Conservation (phyloP, 192 early-diverging fungal species). For the Phlyctochytrium arcticum region DNA sequence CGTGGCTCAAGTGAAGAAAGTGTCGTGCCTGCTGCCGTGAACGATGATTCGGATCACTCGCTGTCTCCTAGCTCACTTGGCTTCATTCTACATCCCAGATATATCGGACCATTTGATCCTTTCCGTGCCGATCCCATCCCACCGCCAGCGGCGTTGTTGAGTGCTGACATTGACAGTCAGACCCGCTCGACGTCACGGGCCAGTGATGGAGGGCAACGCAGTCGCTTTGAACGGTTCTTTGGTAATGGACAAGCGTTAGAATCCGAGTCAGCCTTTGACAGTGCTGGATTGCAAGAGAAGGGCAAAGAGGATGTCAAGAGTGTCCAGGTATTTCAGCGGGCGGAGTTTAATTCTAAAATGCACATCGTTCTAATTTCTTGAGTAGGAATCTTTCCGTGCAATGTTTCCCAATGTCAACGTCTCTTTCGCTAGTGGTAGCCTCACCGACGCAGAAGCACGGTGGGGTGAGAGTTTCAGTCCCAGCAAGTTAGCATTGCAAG, state of each 20-base stretch:
- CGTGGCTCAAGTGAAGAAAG: conserved; percentile 1
- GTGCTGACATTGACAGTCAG: background rate
- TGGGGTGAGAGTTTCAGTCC: conserved; percentile 37
- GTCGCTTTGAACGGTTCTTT: conserved; percentile 28
- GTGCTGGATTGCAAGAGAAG: background rate
- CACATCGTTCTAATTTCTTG: background rate
- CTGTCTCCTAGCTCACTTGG: conserved; percentile 26
- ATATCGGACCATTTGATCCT: conserved; percentile 51
- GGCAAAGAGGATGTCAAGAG: background rate
- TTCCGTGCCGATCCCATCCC: conserved; percentile 37
- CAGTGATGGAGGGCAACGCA: conserved; percentile 7
- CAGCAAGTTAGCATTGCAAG: conserved; percentile 29
- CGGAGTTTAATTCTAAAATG: background rate
- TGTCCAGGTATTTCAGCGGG: conserved; percentile 2
- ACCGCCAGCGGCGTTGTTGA: background rate
- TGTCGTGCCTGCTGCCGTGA: background rate
- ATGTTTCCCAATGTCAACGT: conserved; percentile 39
- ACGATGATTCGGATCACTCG: conserved; percentile 2
- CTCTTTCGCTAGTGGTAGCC: conserved; percentile 28
- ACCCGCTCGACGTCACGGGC: conserved; percentile 5
- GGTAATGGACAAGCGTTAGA: conserved; percentile 9
- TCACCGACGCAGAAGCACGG: conserved; percentile 27
- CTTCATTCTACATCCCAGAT: conserved; percentile 40
- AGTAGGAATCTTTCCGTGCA: conserved; percentile 30
- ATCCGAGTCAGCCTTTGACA: background rate